Evolutionary conservation across 176 grass and related monocot species (phyloP).

Genomic region (Carex scoparia): DNA sequence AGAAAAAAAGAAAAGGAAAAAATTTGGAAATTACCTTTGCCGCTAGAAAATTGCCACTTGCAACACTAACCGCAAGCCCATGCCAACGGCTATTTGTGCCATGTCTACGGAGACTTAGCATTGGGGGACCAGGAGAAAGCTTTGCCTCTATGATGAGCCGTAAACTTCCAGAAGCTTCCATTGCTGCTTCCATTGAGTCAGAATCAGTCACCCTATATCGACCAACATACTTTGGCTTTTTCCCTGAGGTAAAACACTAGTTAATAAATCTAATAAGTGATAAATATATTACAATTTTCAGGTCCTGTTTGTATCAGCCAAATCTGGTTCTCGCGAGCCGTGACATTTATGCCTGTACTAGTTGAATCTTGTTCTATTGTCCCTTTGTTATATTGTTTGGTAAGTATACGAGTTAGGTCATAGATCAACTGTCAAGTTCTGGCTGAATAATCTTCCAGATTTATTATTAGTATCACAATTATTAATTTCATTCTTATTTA

Average conservation of each 20-base stretch:
- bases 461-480: not conserved
- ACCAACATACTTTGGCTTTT: conserved; percentile 56
- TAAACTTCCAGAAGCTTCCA: conserved; percentile 93
- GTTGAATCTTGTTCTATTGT: not conserved
- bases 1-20: not conserved
- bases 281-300: not conserved
- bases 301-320: not conserved
- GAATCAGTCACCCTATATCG: conserved; percentile 77
- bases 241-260: conserved; percentile 47
- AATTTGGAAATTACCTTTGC: conserved; percentile 60
- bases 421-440: not conserved
- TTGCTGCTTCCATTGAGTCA: conserved; percentile 68
- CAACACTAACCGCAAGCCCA: conserved; percentile 72
- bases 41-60: conserved; percentile 93
- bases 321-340: not conserved
- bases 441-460: not conserved
- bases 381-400: not conserved
- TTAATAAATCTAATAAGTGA: not conserved
- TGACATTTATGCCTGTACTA: not conserved
- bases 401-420: not conserved
- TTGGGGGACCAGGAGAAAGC: conserved; percentile 95
- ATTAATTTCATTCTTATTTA: not conserved
- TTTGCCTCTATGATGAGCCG: conserved; percentile 75
- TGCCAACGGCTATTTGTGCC: conserved; percentile 66
- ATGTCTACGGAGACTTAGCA: conserved; percentile 79